Base-by-base conservation (phyloP, 257 asterid genomes). In the Eucommia ulmoides region DNA sequence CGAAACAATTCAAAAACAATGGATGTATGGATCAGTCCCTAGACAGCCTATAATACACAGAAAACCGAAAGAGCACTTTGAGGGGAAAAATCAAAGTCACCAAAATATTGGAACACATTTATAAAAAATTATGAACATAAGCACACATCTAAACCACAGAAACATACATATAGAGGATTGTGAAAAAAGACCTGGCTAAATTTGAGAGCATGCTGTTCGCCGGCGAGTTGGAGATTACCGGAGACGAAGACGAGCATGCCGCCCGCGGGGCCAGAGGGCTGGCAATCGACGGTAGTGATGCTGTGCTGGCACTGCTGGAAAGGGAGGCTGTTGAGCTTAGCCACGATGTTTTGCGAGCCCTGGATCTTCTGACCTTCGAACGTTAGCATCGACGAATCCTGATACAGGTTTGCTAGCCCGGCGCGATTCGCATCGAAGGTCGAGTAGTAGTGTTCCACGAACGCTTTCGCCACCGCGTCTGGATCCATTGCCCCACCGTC, bases 231-330 rank as follows among this genome's bases (percentile, higher is more conserved):
- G 41, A 74, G 81, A 29, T 65, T 68, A 23, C 78, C 84, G 29
- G 76, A 70, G 45, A 73, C 78, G 15, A 77, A n/a, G n/a, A n/a
- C n/a, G n/a, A n/a, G n/a, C n/a, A n/a, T n/a, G n/a, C n/a, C n/a
- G n/a, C n/a, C n/a, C 67, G 20, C 67, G 21, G 78, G 76, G 22
- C 84, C 84, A n/a, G 78, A 77, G 15, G 70, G 81, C 67, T 77
- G 84, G 59, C 69, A 77, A 59, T 74, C 84, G 22, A 71, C 75
- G 45, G 84, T 77, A 51, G 74, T n/a, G n/a, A n/a, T n/a, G n/a
- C n/a, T n/a, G n/a, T n/a, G n/a, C n/a, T n/a, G n/a, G n/a, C n/a
- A n/a, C 66, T 73, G 78, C 68, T 73, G 81, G 56, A 73, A 77
- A 4, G 81, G 76, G 12, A 77, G 65, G 48, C 52, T 6, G 22